These are phyloP conservation scores for Neurospora sp. DNA, from an alignment of 495 filamentous ascomycete genomes.

Conservation along the genomic window DNA sequence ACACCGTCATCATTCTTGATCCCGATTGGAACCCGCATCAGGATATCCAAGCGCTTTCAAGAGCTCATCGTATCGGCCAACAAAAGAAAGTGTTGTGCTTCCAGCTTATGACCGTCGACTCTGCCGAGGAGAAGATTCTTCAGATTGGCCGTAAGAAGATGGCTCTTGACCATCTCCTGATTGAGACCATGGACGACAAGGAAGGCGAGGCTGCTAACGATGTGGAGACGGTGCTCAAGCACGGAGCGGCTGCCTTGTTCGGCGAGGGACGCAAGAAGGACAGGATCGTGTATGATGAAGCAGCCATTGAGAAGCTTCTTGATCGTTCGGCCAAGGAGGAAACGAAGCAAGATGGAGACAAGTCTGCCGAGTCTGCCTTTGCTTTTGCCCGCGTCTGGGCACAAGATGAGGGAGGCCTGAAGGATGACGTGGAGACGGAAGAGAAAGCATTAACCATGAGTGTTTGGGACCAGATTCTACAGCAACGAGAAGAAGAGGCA, in stretches of 20 bases:
- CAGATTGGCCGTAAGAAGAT: slow-evolving; percentile 95
- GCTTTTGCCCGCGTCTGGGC: slow-evolving; percentile 89
- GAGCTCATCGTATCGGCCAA: slow-evolving; percentile 93
- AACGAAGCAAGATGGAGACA: slow-evolving; percentile 43
- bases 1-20: slow-evolving; percentile 97
- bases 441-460: slow-evolving; percentile 47
- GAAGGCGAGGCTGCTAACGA: slow-evolving; percentile 67
- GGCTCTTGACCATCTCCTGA: slow-evolving; percentile 84
- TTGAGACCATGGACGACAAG: slow-evolving; percentile 69
- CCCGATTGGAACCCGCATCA: slow-evolving; percentile 98
- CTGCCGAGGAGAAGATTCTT: slow-evolving; percentile 90
- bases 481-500: slow-evolving; percentile 69
- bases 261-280: slow-evolving; percentile 58
- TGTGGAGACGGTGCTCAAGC: slow-evolving; percentile 77
- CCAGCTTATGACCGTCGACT: slow-evolving; percentile 80
- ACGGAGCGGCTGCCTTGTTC: slow-evolving; percentile 82
- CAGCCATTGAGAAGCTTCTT: slow-evolving; percentile 75
- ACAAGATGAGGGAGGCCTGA: slow-evolving; percentile 54
- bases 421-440: slow-evolving; percentile 46
- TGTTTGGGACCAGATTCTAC: slow-evolving; percentile 83
- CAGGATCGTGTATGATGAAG: slow-evolving; percentile 63
- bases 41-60: slow-evolving; percentile 89
- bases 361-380: slow-evolving; percentile 66
- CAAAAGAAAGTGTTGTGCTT: slow-evolving; percentile 92
- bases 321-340: slow-evolving; percentile 77